A percentile compares a stretch with the other conserved stretches of the same genome.
Conservation (phyloP, 2,329 filamentous ascomycete genomes). For the Fusarium nanum region DNA sequence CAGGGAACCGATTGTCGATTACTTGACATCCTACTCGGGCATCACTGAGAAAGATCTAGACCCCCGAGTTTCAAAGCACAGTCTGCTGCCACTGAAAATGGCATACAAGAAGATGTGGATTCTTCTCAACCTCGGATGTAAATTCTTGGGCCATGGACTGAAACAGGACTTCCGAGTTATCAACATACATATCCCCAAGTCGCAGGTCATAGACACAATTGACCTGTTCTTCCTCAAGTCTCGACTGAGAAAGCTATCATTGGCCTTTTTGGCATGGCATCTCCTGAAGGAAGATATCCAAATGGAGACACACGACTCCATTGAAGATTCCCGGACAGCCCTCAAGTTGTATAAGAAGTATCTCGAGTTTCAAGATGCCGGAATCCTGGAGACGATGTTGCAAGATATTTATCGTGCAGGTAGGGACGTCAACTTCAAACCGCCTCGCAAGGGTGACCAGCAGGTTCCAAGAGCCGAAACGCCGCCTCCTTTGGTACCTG, state of each 20-base stretch:
- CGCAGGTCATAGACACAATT: slow-evolving; percentile 93
- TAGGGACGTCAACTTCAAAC: slow-evolving; percentile 63
- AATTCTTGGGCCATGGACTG: slow-evolving; percentile 93
- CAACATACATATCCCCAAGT: slow-evolving; percentile 93
- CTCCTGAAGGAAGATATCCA: slow-evolving; percentile 95
- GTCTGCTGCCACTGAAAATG: slow-evolving; percentile 86
- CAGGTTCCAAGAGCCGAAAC: slow-evolving; percentile 63
- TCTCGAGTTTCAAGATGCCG: slow-evolving; percentile 87
- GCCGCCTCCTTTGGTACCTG: slow-evolving; percentile 61
- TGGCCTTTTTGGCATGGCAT: slow-evolving; percentile 92
- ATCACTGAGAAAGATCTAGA: slow-evolving; percentile 89
- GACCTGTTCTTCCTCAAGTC: slow-evolving; percentile 87
- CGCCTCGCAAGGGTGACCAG: slow-evolving; percentile 60
- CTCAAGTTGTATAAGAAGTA: slow-evolving; percentile 91
- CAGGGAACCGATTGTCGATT: slow-evolving; percentile 91
- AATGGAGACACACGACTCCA: slow-evolving; percentile 89
- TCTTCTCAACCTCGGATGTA: slow-evolving; percentile 90
- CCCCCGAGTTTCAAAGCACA: slow-evolving; percentile 79
- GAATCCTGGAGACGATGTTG: slow-evolving; percentile 83
- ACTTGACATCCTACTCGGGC: slow-evolving; percentile 92
- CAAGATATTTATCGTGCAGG: slow-evolving; percentile 81
- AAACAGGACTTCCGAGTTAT: slow-evolving; percentile 97
- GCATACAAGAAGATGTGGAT: slow-evolving; percentile 99
- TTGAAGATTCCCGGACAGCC: slow-evolving; percentile 93
- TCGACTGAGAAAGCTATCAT: slow-evolving; percentile 85